phyloP scores from a whole-genome alignment of 129 eudicot genomes.

The Pulicaria dysenterica region DNA sequence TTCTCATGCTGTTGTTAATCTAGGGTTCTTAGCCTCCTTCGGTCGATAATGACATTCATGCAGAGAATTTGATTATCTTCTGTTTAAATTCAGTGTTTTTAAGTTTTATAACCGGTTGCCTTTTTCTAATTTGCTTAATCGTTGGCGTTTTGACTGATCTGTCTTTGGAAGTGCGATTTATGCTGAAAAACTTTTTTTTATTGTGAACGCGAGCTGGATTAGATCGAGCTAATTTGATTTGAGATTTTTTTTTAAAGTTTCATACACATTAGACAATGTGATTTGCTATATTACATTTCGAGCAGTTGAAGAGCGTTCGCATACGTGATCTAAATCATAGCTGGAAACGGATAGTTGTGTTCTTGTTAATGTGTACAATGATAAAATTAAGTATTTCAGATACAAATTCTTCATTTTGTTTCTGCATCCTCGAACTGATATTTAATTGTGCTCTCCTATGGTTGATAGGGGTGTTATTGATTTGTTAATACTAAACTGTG shows the following conservation, averaged over 20 bases:
- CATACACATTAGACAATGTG: background rate
- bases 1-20: constrained; percentile 3
- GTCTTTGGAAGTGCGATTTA: background rate
- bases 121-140: background rate
- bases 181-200: constrained; percentile 3
- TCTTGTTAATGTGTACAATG: constrained; percentile 6
- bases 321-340: background rate
- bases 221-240: background rate
- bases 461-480: background rate
- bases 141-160: background rate
- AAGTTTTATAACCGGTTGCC: background rate
- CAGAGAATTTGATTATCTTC: background rate
- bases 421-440: constrained; percentile 1
- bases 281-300: background rate
- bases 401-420: background rate
- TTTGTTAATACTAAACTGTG: background rate
- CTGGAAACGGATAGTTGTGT: background rate
- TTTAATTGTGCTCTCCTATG: constrained; percentile 8
- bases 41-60: background rate
- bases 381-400: background rate
- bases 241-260: background rate
- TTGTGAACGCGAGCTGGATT: background rate
- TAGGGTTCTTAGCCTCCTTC: constrained; percentile 16
- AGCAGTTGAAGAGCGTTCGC: constrained; percentile 18
- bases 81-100: constrained; percentile 1